These are phyloP conservation scores for Eucalyptus curtisii DNA, from an alignment of 345 rosid species.

Conservation along the genomic window DNA sequence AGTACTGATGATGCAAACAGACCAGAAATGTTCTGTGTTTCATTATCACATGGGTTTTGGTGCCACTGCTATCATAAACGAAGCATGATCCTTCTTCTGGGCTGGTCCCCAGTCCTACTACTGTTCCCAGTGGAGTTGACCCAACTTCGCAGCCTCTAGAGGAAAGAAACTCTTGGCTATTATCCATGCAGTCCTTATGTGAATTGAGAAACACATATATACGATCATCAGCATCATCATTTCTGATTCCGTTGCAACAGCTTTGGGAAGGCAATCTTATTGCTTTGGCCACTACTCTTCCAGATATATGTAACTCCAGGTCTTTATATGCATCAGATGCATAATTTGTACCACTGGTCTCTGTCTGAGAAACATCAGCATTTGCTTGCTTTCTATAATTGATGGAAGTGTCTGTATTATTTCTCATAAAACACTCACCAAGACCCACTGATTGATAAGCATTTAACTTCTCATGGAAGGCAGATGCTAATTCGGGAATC, in stretches of 20 bases:
- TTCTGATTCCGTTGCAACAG: conserved; percentile 8
- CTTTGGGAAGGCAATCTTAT: conserved; percentile 58
- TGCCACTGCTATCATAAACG: conserved; percentile 61
- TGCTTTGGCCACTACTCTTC: conserved; percentile 71
- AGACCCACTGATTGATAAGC: conserved; percentile 13
- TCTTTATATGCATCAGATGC: conserved; percentile 73
- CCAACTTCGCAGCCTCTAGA: conserved; percentile 7
- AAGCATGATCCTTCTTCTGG: conserved; percentile 78
- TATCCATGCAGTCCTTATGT: conserved; percentile 8
- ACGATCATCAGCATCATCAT: conserved; percentile 42
- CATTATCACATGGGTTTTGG: conserved; percentile 76
- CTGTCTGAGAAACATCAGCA: conserved; percentile 11
- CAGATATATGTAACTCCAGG: conserved; percentile 68
- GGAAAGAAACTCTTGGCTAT: conserved; percentile 1
- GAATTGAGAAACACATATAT: conserved; percentile 67
- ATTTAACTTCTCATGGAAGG: conserved; percentile 25
- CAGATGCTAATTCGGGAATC: conserved; percentile 34
- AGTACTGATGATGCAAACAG: conserved; percentile 1
- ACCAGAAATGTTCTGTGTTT: conserved; percentile 94
- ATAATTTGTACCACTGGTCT: conserved; percentile 4
- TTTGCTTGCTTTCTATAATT: conserved; percentile 13
- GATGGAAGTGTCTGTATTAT: background rate
- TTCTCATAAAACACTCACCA: background rate
- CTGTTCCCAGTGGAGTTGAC: conserved; percentile 50
- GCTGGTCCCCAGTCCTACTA: conserved; percentile 62